Evolutionary conservation across 805 yeast species (phyloP), one percentile per base, ranked within the genome.

Genomic region (Brettanomyces nanus): DNA sequence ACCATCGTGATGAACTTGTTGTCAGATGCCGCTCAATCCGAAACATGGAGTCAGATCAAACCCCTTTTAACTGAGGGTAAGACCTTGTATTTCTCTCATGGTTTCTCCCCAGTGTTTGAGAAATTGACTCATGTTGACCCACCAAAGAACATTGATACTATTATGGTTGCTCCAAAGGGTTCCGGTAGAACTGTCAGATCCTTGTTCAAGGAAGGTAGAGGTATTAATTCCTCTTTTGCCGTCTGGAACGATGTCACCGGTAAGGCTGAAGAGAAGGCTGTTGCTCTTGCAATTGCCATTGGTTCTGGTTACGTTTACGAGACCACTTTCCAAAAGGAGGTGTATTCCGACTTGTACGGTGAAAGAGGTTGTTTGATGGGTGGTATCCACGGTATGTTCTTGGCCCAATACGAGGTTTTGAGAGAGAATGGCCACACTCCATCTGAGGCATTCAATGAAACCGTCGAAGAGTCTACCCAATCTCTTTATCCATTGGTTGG

Each of bases 301-400:
- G 98, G 98, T 69, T 89, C 97, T 47, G 98, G 98, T 69, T 92
- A 92, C 84, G 96, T 92, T 58, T 92, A 92, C 86, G 86, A 92
- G 76, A 92, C 98, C 73, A 92, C 98, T 52, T 94, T 94, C 62
- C 96, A 94, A 76, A 87, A 81, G 73, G 98, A 92, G 75, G 98
- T 92, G 62, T 86, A 84, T 86, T 89, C 97, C 51, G 98, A 92
- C 69, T 76, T 92, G 63, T 92, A 92, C 76, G 98, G 98, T 74
- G 98, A 92, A 80, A 86, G 98, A 78, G 98, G 98, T 65, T 92
- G 97, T 75, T 77, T 92, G 57, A 92, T 90, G 98, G 98, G 97
- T 68, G 97, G 97, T 80, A 90, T 92, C 76, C 98, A 92, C 77
- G 98, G 98, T 80, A 92, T 92, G 97, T 92, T 92, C 92, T 80